A percentile compares a stretch with the other conserved stretches of the same genome.
Evolutionary conservation across 352 stramenopile genomes (phyloP).

Genomic region (Phytophthora europaea): DNA sequence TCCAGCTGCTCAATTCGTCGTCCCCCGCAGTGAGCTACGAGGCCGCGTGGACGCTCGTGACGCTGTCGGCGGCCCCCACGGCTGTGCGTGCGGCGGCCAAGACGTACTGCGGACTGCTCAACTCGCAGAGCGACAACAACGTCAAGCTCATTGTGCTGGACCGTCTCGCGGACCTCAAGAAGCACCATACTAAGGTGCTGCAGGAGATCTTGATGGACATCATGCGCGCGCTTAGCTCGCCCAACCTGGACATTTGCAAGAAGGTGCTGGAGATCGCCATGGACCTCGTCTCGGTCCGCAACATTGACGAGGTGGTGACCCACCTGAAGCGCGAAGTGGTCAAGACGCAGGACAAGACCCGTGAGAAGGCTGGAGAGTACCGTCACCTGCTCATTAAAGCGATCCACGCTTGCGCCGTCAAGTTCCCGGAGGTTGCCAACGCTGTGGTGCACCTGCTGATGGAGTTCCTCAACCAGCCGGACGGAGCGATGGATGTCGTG

Average conservation of each 20-base stretch:
- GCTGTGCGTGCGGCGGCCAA: conserved; percentile 97
- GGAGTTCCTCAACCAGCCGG: conserved; percentile 97
- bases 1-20: conserved; percentile 96
- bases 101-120: conserved; percentile 98
- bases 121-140: conserved; percentile 99
- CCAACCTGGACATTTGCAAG: conserved; percentile 99
- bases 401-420: conserved; percentile 98
- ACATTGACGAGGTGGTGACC: conserved; percentile 98
- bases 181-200: conserved; percentile 97
- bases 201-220: conserved; percentile 99
- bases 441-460: conserved; percentile 99
- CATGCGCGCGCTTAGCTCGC: conserved; percentile 96
- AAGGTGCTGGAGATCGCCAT: conserved; percentile 99
- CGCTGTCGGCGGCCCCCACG: conserved; percentile 97
- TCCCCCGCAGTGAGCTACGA: conserved; percentile 97
- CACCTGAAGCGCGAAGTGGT: conserved; percentile 93
- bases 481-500: conserved; percentile 98
- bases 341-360: conserved; percentile 90
- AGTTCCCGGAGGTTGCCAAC: conserved; percentile 98
- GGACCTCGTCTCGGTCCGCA: conserved; percentile 97
- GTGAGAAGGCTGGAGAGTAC: conserved; percentile 98
- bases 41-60: conserved; percentile 99
- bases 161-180: conserved; percentile 97
- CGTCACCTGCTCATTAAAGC: conserved; percentile 98
- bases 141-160: conserved; percentile 99